Evolutionary conservation across 345 rosid species (phyloP).

Genomic region (Populus deltoides): DNA sequence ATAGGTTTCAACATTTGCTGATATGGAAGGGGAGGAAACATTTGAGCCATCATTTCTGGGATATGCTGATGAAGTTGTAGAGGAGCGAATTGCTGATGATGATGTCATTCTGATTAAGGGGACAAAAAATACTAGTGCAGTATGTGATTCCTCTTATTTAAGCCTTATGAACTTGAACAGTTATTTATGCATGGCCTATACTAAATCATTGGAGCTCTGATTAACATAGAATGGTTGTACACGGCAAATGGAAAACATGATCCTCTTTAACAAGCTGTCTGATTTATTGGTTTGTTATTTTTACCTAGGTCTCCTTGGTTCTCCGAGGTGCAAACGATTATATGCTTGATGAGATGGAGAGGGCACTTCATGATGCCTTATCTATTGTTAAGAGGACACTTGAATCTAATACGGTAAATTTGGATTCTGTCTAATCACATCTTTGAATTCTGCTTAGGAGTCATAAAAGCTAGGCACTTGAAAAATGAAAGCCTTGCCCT

Average conservation of each 20-base stretch:
- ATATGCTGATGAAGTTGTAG: conserved; percentile 82
- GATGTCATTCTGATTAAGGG: conserved; percentile 92
- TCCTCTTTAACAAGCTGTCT: background rate
- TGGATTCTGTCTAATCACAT: background rate
- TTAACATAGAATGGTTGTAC: background rate
- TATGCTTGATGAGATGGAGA: conserved; percentile 99
- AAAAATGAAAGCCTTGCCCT: background rate
- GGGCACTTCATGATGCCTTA: conserved; percentile 84
- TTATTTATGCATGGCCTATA: background rate
- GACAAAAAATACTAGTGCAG: conserved; percentile 79
- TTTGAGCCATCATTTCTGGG: conserved; percentile 84
- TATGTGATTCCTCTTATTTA: conserved; percentile 31
- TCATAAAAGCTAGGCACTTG: background rate
- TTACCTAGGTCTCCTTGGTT: conserved; percentile 76
- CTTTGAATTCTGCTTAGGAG: background rate
- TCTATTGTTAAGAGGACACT: conserved; percentile 93
- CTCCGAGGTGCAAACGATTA: conserved; percentile 96
- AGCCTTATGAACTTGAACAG: background rate
- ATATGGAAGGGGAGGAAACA: conserved; percentile 99
- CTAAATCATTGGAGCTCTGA: background rate
- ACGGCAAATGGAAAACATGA: background rate
- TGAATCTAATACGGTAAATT: conserved; percentile 78
- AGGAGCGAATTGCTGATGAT: conserved; percentile 93
- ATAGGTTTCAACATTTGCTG: conserved; percentile 96
- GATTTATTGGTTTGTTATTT: conserved; percentile 9